phyloP scores from a whole-genome alignment of 805 yeast genomes.

The Tetrapisispora pingtungensis region DNA sequence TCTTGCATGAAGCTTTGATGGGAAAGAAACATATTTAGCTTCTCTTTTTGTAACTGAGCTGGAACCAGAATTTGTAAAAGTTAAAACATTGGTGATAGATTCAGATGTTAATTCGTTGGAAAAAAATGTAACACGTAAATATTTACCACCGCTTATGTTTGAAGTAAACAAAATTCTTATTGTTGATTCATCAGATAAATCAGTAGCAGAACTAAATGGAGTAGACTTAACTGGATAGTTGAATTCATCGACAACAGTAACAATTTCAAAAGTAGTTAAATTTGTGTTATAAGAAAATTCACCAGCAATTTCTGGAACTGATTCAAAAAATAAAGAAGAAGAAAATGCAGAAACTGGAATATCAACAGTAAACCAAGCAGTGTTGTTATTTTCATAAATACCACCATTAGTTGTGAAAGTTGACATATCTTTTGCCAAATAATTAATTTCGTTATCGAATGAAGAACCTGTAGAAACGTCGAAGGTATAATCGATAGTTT shows the following conservation, averaged over 20 bases:
- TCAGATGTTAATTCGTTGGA: slow-evolving; percentile 9
- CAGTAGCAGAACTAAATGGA: slow-evolving; percentile 19
- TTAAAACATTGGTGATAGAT: slow-evolving; percentile 12
- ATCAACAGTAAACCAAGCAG: slow-evolving; percentile 24
- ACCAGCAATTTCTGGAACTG: slow-evolving; percentile 10
- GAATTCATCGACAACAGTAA: slow-evolving; percentile 18
- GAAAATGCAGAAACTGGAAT: slow-evolving; percentile 17
- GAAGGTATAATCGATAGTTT: slow-evolving; percentile 13
- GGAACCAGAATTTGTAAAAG: slow-evolving; percentile 6
- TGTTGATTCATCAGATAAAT: slow-evolving; percentile 16
- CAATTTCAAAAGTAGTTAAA: slow-evolving; percentile 15
- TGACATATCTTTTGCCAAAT: slow-evolving; percentile 12
- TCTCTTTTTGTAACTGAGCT: slow-evolving; percentile 4
- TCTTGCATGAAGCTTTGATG: slow-evolving; percentile 5
- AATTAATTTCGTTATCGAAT: slow-evolving; percentile 14
- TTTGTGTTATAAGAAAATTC: slow-evolving; percentile 14
- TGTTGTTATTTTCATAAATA: slow-evolving; percentile 11
- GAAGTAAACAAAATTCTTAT: slow-evolving; percentile 15
- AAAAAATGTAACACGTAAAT: slow-evolving; percentile 19
- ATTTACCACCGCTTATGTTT: slow-evolving; percentile 23
- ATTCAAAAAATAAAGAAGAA: slow-evolving; percentile 13
- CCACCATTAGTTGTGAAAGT: slow-evolving; percentile 20
- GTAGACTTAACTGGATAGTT: slow-evolving; percentile 17
- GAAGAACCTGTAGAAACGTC: slow-evolving; percentile 14
- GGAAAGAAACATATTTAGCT: slow-evolving; percentile 3